Evolutionary conservation across 164 flowering plant genomes (phyloP), one percentile per base, ranked within the genome.

Genomic region (Dillenia suffruticosa): DNA sequence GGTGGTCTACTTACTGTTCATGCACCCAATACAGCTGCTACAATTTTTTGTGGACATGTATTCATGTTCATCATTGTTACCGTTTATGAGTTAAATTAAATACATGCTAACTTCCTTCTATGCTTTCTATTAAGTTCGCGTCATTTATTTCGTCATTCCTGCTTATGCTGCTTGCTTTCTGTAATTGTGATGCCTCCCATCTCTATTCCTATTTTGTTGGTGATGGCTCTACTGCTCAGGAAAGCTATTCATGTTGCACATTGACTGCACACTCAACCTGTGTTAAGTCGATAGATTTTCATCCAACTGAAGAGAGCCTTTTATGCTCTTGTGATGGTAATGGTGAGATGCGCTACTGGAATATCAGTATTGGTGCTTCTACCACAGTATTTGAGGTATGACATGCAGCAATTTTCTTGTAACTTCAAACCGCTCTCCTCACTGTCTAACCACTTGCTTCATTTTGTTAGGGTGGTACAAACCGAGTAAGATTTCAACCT

Each of bases 301-400:
- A 90, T 70, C 96, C 96, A 16, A 76, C 49, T 58, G 81, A 81
- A 66, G 92, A 87, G 26, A 90, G 87, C 63, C 81, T 90, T 48
- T 68, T 90, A 59, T 87, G 88, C 75, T 90, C 96, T 22, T 84
- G 85, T 70, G 96, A 90, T 68, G 78, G 70, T 15, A 80, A 81
- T 66, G 74, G 79, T 26, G 94, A 90, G 73, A 87, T 90, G 46
- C 74, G 96, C 16, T 85, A 84, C 61, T 90, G 96, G 96, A 90
- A 84, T 67, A 77, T 90, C 67, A 77, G 68, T 51, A 86, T 84
- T 72, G 96, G 94, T 43, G 80, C 81, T 65, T 84, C 87, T 65
- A 14, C 84, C 16, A 76, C 80, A 47, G 76, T 83, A 44, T 79
- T 81, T 68, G 84, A 84, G 87, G 96, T 89, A 79, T 52, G 45